These are phyloP conservation scores for Pachysandra terminalis DNA, from an alignment of 164 flowering plant species.

Conservation along the genomic window DNA sequence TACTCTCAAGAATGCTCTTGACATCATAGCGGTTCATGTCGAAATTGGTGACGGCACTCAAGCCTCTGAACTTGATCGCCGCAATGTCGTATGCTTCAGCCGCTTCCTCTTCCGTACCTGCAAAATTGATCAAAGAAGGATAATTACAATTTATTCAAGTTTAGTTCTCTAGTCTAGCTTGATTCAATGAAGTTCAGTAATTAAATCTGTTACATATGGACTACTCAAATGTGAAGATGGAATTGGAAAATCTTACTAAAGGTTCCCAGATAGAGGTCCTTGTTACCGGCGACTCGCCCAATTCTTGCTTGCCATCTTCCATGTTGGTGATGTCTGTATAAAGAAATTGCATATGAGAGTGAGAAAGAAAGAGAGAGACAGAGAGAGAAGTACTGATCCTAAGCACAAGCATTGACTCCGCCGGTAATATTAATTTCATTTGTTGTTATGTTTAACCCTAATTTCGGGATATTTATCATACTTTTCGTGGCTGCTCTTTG, in stretches of 20 bases:
- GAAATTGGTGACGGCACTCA: constrained; percentile 81
- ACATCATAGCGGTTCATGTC: constrained; percentile 85
- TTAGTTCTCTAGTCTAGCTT: too few species aligned
- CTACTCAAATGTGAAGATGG: neutral
- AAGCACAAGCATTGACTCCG: too few species aligned
- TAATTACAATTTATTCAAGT: neutral
- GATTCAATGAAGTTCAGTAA: neutral
- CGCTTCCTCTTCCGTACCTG: constrained; percentile 91
- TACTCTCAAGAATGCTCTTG: constrained; percentile 74
- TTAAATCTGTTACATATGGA: neutral
- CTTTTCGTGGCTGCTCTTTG: too few species aligned
- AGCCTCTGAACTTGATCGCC: constrained; percentile 81
- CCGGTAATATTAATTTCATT: too few species aligned
- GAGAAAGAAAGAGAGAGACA: constrained; percentile 13
- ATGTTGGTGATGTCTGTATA: constrained; percentile 86
- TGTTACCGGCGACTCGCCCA: constrained; percentile 94
- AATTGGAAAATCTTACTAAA: constrained; percentile 51
- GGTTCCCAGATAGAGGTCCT: constrained; percentile 94
- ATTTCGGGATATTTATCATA: too few species aligned
- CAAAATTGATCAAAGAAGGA: neutral
- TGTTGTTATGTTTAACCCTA: too few species aligned
- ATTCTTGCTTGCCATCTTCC: constrained; percentile 99
- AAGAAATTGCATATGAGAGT: neutral
- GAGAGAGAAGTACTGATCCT: constrained; percentile 10
- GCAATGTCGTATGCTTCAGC: constrained; percentile 94